Conservation (phyloP, 352 stramenopile species). For the Phytopythium montanum region DNA sequence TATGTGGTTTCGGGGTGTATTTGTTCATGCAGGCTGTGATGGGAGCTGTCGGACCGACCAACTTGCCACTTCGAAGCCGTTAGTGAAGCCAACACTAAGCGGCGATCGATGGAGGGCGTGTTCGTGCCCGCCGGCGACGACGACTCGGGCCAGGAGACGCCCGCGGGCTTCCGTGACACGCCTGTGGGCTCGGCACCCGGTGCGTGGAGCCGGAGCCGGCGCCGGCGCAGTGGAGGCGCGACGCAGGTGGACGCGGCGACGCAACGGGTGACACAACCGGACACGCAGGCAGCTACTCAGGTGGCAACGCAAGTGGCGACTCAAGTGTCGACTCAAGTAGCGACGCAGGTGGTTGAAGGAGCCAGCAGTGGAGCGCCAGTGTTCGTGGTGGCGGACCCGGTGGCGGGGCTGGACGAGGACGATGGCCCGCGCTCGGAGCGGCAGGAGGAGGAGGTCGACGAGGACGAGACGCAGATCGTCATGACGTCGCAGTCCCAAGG, state of each 20-base stretch:
- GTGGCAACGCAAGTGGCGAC: constrained; percentile 14
- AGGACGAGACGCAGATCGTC: constrained; percentile 81
- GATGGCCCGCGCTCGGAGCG: constrained; percentile 8
- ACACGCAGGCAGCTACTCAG: constrained; percentile 30
- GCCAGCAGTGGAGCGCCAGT: constrained; percentile 17
- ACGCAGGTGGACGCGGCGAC: constrained; percentile 34
- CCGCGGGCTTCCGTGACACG: constrained; percentile 58
- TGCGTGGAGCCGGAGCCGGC: constrained; percentile 13
- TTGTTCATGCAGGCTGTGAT: neutral
- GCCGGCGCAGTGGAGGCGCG: constrained; percentile 29
- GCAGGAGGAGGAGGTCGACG: constrained; percentile 42
- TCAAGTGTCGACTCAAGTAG: constrained; percentile 8
- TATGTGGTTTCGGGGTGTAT: neutral
- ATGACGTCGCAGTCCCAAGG: constrained; percentile 67
- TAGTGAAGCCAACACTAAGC: no score
- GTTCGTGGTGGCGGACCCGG: constrained; percentile 37
- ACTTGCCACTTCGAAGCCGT: neutral
- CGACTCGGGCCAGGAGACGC: constrained; percentile 50
- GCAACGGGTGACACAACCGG: constrained; percentile 44
- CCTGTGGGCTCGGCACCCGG: constrained; percentile 20
- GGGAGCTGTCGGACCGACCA: neutral
- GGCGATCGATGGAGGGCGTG: constrained; percentile 9
- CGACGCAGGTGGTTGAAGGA: constrained; percentile 10
- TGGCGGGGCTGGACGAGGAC: constrained; percentile 13
- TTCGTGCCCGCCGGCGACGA: constrained; percentile 30